These are phyloP conservation scores for Sugiyamaella japonica DNA, from an alignment of 1,139 yeast genomes.

Conservation along the genomic window DNA sequence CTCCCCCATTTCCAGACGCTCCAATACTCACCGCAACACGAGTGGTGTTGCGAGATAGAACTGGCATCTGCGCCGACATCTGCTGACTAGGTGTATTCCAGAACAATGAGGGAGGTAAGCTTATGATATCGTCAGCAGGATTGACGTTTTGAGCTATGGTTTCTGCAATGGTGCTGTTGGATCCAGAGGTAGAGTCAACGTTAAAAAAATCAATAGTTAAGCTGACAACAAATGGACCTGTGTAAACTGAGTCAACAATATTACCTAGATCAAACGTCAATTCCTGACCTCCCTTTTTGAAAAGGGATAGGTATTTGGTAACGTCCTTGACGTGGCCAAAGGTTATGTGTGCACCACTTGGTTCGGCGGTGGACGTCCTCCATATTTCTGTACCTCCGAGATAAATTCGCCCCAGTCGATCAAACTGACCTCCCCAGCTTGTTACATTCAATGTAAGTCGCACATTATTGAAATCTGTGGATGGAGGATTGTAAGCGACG, in stretches of 20 bases:
- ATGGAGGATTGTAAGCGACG: constrained; percentile 46
- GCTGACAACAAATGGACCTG: constrained; percentile 61
- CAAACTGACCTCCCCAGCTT: constrained; percentile 70
- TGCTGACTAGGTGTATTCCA: constrained; percentile 11
- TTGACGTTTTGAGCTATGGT: neutral
- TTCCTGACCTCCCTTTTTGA: constrained; percentile 37
- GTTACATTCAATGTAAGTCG: constrained; percentile 58
- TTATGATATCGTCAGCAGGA: constrained; percentile 5
- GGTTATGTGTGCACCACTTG: constrained; percentile 50
- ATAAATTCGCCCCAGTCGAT: constrained; percentile 72
- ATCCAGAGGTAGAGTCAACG: constrained; percentile 5
- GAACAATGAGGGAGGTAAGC: constrained; percentile 1
- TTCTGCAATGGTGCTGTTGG: constrained; percentile 2
- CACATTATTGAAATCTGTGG: constrained; percentile 56
- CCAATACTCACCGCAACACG: constrained; percentile 58
- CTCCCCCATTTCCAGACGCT: constrained; percentile 76
- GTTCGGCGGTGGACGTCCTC: constrained; percentile 87
- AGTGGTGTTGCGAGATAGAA: constrained; percentile 58
- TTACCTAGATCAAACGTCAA: constrained; percentile 64
- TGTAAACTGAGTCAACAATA: constrained; percentile 53
- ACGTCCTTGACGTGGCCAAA: constrained; percentile 61
- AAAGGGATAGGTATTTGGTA: constrained; percentile 55
- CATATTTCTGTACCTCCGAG: constrained; percentile 68
- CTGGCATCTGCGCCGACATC: constrained; percentile 19
- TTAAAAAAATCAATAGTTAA: constrained; percentile 36